These are phyloP conservation scores for Leptographium lundbergii DNA, from an alignment of 2,329 filamentous ascomycete species.

Conservation along the genomic window DNA sequence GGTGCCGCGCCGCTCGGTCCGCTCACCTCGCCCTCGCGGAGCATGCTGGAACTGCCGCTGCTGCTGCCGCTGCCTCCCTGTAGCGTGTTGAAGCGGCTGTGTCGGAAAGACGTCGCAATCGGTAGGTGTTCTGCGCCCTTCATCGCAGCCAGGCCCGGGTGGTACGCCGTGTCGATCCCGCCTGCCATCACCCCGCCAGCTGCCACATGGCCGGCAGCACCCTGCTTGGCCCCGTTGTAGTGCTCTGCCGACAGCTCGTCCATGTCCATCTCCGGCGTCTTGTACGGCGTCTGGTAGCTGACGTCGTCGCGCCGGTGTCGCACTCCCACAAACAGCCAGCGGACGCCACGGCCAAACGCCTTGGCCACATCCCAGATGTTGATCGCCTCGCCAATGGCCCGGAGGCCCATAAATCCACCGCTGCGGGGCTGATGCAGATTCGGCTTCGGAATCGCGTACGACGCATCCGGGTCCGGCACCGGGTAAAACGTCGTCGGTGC, in stretches of 20 bases:
- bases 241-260: constrained; percentile 19
- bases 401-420: constrained; percentile 51
- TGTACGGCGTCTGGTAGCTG: constrained; percentile 28
- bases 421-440: constrained; percentile 37
- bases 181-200: constrained; percentile 2
- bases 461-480: constrained; percentile 26
- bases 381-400: constrained; percentile 57
- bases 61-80: background rate
- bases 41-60: background rate
- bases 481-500: constrained; percentile 36
- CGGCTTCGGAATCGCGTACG: constrained; percentile 26
- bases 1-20: background rate
- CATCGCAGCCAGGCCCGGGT: background rate
- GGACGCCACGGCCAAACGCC: constrained; percentile 61
- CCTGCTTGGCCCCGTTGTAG: background rate
- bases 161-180: constrained; percentile 10
- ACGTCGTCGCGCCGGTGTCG: constrained; percentile 43
- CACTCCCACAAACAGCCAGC: constrained; percentile 69
- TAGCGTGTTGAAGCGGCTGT: constrained; percentile 15
- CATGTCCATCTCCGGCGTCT: constrained; percentile 20
- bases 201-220: background rate
- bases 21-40: background rate
- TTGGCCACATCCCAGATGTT: constrained; percentile 78
- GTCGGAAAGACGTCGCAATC: constrained; percentile 25
- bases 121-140: constrained; percentile 27